Percentiles rank a stretch among this genome's conserved stretches.
Conservation (phyloP, 2,329 filamentous ascomycete genomes). For the Pseudogymnoascus pannorum region DNA sequence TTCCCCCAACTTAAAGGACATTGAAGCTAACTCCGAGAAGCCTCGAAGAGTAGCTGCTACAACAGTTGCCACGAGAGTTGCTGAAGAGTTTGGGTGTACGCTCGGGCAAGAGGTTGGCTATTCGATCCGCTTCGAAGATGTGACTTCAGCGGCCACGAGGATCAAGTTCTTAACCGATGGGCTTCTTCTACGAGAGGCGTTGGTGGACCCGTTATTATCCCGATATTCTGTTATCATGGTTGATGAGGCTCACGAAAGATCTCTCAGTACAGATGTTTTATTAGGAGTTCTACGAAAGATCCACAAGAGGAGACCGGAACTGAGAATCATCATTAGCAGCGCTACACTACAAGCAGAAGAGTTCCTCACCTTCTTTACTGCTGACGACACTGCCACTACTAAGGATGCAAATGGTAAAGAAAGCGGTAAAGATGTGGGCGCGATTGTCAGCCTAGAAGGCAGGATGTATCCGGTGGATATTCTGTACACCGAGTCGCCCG, state of each 20-base stretch:
- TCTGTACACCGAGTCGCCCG: slow-evolving; percentile 68
- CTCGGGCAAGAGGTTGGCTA: slow-evolving; percentile 89
- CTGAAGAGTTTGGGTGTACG: slow-evolving; percentile 79
- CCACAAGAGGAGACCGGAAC: slow-evolving; percentile 65
- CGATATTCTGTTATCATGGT: slow-evolving; percentile 96
- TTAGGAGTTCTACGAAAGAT: slow-evolving; percentile 91
- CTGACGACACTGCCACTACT: slow-evolving; percentile 25
- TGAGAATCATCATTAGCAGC: slow-evolving; percentile 86
- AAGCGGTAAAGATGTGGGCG: slow-evolving; percentile 38
- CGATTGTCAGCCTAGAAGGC: slow-evolving; percentile 79
- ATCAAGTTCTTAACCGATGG: slow-evolving; percentile 97
- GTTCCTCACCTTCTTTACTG: slow-evolving; percentile 70
- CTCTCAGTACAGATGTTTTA: slow-evolving; percentile 84
- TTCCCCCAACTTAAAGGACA: slow-evolving; percentile 10
- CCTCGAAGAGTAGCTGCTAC: slow-evolving; percentile 86
- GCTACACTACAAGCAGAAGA: slow-evolving; percentile 86
- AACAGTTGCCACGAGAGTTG: slow-evolving; percentile 79
- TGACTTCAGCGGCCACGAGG: slow-evolving; percentile 73
- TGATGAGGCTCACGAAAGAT: slow-evolving; percentile 92
- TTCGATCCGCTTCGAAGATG: slow-evolving; percentile 86
- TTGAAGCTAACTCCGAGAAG: slow-evolving; percentile 36
- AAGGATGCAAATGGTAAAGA: slow-evolving; percentile 11
- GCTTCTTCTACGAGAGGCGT: slow-evolving; percentile 79
- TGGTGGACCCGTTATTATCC: slow-evolving; percentile 85
- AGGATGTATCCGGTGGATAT: slow-evolving; percentile 84